Evolutionary conservation across 176 grass and related monocot genomes (phyloP).

Genomic region (Puccinellia tenuiflora): DNA sequence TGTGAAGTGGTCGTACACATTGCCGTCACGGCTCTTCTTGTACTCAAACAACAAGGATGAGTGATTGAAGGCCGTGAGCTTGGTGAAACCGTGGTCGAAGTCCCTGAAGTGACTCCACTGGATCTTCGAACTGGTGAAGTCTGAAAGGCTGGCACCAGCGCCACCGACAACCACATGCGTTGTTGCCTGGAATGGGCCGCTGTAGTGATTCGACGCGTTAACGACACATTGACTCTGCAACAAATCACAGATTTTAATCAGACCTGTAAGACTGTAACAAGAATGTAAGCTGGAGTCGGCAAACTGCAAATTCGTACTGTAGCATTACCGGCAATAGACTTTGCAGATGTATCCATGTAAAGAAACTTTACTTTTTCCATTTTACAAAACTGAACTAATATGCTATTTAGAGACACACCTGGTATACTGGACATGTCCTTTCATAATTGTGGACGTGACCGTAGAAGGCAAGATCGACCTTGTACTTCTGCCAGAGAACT

Average conservation of each 20-base stretch:
- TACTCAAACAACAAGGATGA: conserved; percentile 71
- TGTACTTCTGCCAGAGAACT: conserved; percentile 75
- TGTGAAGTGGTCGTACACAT: conserved; percentile 64
- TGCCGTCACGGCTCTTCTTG: conserved; percentile 71
- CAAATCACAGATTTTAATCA: not conserved
- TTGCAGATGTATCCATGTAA: no score
- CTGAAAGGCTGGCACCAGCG: conserved; percentile 45
- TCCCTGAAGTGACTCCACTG: conserved; percentile 70
- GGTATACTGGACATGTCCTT: conserved; percentile 69
- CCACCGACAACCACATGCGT: conserved; percentile 73
- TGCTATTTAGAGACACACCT: conserved; percentile 40
- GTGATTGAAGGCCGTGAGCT: conserved; percentile 77
- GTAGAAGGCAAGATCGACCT: conserved; percentile 66
- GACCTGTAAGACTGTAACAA: not conserved
- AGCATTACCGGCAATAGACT: not conserved
- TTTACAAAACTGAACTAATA: no score
- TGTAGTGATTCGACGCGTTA: conserved; percentile 49
- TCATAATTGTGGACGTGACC: conserved; percentile 79
- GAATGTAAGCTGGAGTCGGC: not conserved
- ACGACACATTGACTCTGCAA: conserved; percentile 57
- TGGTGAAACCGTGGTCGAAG: conserved; percentile 60
- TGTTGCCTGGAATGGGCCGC: conserved; percentile 51
- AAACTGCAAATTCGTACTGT: not conserved
- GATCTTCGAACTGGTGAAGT: conserved; percentile 34
- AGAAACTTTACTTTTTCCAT: no score